phyloP scores from a whole-genome alignment of 2,329 filamentous ascomycete genomes.

The Diaporthe vexans region DNA sequence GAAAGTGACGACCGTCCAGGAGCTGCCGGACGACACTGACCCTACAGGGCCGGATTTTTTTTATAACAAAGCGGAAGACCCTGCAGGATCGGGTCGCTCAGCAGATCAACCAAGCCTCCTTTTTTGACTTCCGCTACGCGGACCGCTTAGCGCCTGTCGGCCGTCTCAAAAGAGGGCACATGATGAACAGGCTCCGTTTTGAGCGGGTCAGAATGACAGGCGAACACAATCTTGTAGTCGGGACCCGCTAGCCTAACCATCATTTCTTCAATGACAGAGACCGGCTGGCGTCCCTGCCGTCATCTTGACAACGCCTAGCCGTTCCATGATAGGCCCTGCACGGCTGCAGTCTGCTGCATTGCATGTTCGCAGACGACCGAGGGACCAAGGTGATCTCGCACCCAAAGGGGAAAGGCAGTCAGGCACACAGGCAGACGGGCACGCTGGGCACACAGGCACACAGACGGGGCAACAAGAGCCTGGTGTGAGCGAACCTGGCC shows the following conservation, averaged over 20 bases:
- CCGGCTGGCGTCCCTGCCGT: slow-evolving; percentile 31
- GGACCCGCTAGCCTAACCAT: slow-evolving; percentile 38
- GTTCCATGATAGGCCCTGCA: slow-evolving; percentile 22
- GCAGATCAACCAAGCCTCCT: slow-evolving; percentile 41
- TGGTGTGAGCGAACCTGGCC: not conserved
- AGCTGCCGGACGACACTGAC: slow-evolving; percentile 41
- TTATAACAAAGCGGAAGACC: slow-evolving; percentile 35
- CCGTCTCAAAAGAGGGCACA: slow-evolving; percentile 40
- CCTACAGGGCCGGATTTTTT: slow-evolving; percentile 31
- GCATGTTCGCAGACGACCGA: slow-evolving; percentile 18
- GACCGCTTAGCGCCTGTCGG: slow-evolving; percentile 40
- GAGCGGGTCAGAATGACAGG: slow-evolving; percentile 39
- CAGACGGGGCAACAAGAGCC: slow-evolving; percentile 5
- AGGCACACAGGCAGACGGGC: slow-evolving; percentile 18
- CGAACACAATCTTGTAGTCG: slow-evolving; percentile 37
- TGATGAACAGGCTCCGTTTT: slow-evolving; percentile 39
- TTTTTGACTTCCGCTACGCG: slow-evolving; percentile 38
- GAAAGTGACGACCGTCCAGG: not conserved
- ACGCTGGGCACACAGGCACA: slow-evolving; percentile 10
- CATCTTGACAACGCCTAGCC: slow-evolving; percentile 30
- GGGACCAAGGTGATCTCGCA: slow-evolving; percentile 6
- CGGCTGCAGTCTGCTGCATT: slow-evolving; percentile 14
- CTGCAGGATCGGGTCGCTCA: slow-evolving; percentile 40
- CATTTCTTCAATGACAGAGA: slow-evolving; percentile 31
- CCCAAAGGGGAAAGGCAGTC: slow-evolving; percentile 13